Base-by-base conservation (phyloP, 2,329 filamentous ascomycete species). In the Xylaria arbuscula region DNA sequence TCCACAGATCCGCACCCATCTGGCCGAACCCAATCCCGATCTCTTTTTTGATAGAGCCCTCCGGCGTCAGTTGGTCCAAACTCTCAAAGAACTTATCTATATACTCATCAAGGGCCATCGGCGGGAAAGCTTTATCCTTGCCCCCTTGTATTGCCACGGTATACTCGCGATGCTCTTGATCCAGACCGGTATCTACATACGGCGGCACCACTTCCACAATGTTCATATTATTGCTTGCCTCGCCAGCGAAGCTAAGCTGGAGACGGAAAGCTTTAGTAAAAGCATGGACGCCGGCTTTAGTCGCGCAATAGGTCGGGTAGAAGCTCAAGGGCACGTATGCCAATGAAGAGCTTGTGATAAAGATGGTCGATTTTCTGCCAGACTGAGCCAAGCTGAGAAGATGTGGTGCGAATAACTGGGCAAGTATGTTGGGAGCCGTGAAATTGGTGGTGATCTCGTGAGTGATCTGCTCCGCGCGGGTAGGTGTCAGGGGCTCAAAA, bases 51-150 rank as follows among this genome's bases (percentile, higher is more conserved):
- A 69, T 57, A 5, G 53, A 57, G 2, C 66, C 66, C 32, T 69
- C 63, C 2, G 50, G 45, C 3, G 66, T 71, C 4, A 70, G 69
- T 50, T 73, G 68, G 60, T 77, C 76, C n/a, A 74, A 70, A 11
- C 66, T 65, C 50, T 68, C 69, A 13, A 78, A 74, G 51, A 76
- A 72, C 28, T 71, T 64, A n/a, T 75, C 71, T 64, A 80, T 74
- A 58, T 75, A 81, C 24, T 80, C 78, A 8, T 73, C 69, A 64
- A 80, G 60, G 36, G 75, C 66, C 75, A 81, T 80, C 1, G 78
- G 69, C 15, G 64, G 71, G 38, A 70, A 62, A 0, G 72, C 72
- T 15, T 75, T 75, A 1, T 74, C 77, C 19, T 68, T 15, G 0
- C 72, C 76, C 9, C 74, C 74, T 45, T 72, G 68, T 42, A 70